Evolutionary conservation across 306 rosid species (phyloP).

Genomic region (Dryas drummondii): DNA sequence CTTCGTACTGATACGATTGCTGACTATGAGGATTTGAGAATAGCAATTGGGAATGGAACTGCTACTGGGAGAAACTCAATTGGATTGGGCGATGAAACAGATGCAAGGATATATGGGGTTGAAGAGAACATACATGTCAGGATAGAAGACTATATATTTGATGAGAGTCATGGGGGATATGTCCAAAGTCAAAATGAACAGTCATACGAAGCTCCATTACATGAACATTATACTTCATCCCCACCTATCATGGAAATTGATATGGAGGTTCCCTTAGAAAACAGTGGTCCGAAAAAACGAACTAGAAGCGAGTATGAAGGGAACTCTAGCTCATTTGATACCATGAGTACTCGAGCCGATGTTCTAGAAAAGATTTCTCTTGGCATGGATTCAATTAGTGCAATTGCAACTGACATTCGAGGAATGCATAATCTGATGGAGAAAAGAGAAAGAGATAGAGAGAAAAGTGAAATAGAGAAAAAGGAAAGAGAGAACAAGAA

Average conservation of each 20-base stretch:
- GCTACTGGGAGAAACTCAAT: not conserved
- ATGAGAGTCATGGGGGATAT: not conserved
- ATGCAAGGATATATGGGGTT: not conserved
- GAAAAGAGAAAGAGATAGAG: not conserved
- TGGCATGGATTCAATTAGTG: not conserved
- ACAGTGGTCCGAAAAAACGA: not conserved
- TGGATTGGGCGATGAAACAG: not conserved
- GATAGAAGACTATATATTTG: not conserved
- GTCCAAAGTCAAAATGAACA: not conserved
- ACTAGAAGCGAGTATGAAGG: not conserved
- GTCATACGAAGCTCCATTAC: too few relatives aligned
- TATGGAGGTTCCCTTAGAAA: too few relatives aligned
- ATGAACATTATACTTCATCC: not conserved
- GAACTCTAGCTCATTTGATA: not conserved
- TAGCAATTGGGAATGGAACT: not conserved
- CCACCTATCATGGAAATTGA: not conserved
- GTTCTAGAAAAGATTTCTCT: not conserved
- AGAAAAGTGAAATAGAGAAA: not conserved
- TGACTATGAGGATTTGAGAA: not conserved
- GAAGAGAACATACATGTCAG: not conserved
- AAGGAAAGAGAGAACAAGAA: not conserved
- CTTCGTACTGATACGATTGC: not conserved
- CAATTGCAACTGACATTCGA: not conserved
- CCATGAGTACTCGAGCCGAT: not conserved
- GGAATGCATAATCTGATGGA: not conserved